These are phyloP conservation scores for Sphenostylis stenocarpa DNA, from an alignment of 306 rosid genomes.

Conservation along the genomic window DNA sequence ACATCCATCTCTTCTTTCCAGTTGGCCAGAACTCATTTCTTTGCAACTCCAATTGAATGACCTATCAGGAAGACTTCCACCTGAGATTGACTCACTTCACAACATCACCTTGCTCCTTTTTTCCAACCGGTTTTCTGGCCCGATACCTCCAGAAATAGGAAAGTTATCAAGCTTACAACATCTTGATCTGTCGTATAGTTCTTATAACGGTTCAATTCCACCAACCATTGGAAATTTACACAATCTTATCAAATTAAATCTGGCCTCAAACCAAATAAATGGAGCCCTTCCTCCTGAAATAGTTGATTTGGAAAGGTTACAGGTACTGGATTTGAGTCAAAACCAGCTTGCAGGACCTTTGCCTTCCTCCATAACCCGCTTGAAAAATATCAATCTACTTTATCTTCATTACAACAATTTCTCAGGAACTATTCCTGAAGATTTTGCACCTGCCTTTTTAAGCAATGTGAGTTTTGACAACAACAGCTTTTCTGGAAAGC, in stretches of 20 bases:
- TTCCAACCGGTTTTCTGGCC: conserved; percentile 23
- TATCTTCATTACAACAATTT: conserved; percentile 28
- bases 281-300: conserved; percentile 32
- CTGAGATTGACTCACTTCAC: conserved; percentile 29
- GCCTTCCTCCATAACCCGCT: conserved; percentile 13
- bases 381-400: conserved; percentile 18
- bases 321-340: background rate
- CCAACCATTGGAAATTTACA: conserved; percentile 35
- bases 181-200: conserved; percentile 9
- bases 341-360: conserved; percentile 29
- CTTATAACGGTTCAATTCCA: conserved; percentile 29
- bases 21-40: conserved; percentile 23
- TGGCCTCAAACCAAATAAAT: conserved; percentile 24
- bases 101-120: conserved; percentile 23
- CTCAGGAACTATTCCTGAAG: conserved; percentile 38
- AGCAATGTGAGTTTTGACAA: conserved; percentile 4
- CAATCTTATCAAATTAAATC: background rate
- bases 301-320: conserved; percentile 26
- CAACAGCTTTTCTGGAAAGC: conserved; percentile 31
- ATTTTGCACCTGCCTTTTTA: conserved; percentile 23
- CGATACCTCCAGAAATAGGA: conserved; percentile 28
- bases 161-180: conserved; percentile 16
- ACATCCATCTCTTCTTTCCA: conserved; percentile 31
- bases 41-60: conserved; percentile 24
- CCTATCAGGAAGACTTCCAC: conserved; percentile 27